Base-by-base conservation (phyloP, 139 green algal species). In the Coelastrella sp. region DNA sequence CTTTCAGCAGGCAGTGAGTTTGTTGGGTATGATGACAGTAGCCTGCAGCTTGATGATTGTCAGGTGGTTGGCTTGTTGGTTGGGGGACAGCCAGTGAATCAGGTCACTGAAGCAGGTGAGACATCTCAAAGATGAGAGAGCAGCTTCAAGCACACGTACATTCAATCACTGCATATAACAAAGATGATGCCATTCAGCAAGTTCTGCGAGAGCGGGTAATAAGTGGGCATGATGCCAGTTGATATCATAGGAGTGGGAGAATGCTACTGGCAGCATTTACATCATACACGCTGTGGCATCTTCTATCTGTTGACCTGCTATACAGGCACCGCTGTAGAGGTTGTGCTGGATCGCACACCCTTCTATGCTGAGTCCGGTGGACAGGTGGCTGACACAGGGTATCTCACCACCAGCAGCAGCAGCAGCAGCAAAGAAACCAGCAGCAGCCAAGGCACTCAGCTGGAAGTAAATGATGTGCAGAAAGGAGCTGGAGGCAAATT, bases 281-380 rank as follows among this genome's bases (percentile, higher is more conserved):
- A n/a, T n/a, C n/a, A n/a, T n/a, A n/a, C n/a, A n/a, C n/a, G n/a
- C n/a, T n/a, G n/a, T n/a, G n/a, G n/a, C n/a, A n/a, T n/a, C n/a
- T n/a, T n/a, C n/a, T n/a, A n/a, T n/a, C n/a, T n/a, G n/a, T n/a
- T n/a, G n/a, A n/a, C n/a, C n/a, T n/a, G n/a, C n/a, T n/a, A 9
- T 64, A 21, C 53, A 64, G 53, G 53, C 30, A 27, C 21, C 30
- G 53, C 53, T 9, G 89, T 93, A 19, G 89, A 94, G 27, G 88
- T 98, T 67, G 79, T 98, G 53, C 87, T 98, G 48, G 92, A 96
- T 72, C 27, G 40, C 48, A 97, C 94, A 3, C 94, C 95, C 17
- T 98, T 98, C 64, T 98, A 98, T 81, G 95, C 93, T 27, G 95
- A 98, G 91, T 94, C 89, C 9, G 95, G 95, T 40, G 95, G 95